Conservation (phyloP, 345 rosid species). For the Eucalyptus urophylla region DNA sequence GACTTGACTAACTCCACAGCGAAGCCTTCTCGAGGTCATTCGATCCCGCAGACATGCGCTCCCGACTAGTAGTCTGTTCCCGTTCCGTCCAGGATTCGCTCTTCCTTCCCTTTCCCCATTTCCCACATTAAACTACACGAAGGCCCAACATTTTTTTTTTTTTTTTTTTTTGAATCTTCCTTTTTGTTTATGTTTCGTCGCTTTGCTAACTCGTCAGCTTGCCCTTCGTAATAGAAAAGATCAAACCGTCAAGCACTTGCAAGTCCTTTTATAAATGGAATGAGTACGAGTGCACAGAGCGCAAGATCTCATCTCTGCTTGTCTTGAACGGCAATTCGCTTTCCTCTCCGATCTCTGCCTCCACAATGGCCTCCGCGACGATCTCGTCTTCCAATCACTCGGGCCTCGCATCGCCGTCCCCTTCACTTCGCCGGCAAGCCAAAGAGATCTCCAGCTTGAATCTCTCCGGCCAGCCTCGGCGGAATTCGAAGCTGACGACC, state of each 20-base stretch:
- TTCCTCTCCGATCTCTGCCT: not conserved
- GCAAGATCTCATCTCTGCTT: not conserved
- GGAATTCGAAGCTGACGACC: not conserved
- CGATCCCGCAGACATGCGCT: not conserved
- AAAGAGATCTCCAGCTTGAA: not conserved
- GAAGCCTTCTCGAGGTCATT: not conserved
- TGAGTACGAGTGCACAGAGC: not conserved
- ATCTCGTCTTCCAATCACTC: not conserved
- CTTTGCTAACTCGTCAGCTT: not conserved
- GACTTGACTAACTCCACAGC: not conserved
- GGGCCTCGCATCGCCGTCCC: not conserved
- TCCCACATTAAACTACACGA: not conserved
- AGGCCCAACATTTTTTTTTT: not conserved
- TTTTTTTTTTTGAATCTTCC: too few relatives aligned
- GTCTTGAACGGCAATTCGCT: not conserved
- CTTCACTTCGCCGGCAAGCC: not conserved
- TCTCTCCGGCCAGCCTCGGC: not conserved
- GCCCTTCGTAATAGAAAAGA: not conserved
- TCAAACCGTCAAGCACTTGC: not conserved
- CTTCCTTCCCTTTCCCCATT: not conserved
- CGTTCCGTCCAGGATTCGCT: not conserved
- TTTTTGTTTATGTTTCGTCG: not conserved
- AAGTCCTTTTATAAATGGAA: not conserved
- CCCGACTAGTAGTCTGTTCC: not conserved
- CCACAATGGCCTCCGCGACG: not conserved